These are phyloP conservation scores for Phylloboletellus chloephorus DNA, from an alignment of 1,284 basidiomycete genomes.

Conservation along the genomic window DNA sequence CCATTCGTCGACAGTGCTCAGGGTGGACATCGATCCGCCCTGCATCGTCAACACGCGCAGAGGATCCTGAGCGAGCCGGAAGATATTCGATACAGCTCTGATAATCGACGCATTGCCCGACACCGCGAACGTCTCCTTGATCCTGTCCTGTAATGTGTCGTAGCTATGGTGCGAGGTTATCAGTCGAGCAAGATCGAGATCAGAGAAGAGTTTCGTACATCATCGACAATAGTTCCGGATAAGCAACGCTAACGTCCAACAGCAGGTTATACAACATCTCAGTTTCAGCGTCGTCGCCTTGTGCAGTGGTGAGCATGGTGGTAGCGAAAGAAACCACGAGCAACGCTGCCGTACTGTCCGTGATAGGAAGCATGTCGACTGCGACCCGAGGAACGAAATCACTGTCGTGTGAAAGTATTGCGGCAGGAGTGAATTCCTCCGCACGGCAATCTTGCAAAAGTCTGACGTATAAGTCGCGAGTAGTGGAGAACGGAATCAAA, in stretches of 20 bases:
- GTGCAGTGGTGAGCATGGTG: slow-evolving; percentile 72
- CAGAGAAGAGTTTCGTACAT: slow-evolving; percentile 46
- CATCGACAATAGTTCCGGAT: slow-evolving; percentile 72
- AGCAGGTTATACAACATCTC: slow-evolving; percentile 76
- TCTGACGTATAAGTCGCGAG: slow-evolving; percentile 47
- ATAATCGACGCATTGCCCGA: slow-evolving; percentile 72
- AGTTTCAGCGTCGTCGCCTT: slow-evolving; percentile 77
- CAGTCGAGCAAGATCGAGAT: slow-evolving; percentile 8
- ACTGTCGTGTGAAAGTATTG: slow-evolving; percentile 40
- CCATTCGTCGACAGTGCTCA: slow-evolving; percentile 57
- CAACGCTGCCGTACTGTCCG: slow-evolving; percentile 64
- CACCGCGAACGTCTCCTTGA: slow-evolving; percentile 71
- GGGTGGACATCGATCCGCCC: slow-evolving; percentile 55
- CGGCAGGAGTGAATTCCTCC: slow-evolving; percentile 40
- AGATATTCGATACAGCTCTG: slow-evolving; percentile 66
- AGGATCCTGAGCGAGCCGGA: slow-evolving; percentile 61
- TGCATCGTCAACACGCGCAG: slow-evolving; percentile 37
- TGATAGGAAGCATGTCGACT: slow-evolving; percentile 55
- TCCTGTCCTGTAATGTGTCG: slow-evolving; percentile 71
- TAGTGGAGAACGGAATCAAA: slow-evolving; percentile 66
- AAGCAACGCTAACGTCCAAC: slow-evolving; percentile 64
- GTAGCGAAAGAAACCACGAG: slow-evolving; percentile 72
- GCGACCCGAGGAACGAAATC: slow-evolving; percentile 51
- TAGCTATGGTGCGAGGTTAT: slow-evolving; percentile 45
- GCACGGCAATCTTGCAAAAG: slow-evolving; percentile 61